These are phyloP conservation scores for Ophiosphaerella korrae DNA, from an alignment of 2,329 filamentous ascomycete species.

Conservation along the genomic window DNA sequence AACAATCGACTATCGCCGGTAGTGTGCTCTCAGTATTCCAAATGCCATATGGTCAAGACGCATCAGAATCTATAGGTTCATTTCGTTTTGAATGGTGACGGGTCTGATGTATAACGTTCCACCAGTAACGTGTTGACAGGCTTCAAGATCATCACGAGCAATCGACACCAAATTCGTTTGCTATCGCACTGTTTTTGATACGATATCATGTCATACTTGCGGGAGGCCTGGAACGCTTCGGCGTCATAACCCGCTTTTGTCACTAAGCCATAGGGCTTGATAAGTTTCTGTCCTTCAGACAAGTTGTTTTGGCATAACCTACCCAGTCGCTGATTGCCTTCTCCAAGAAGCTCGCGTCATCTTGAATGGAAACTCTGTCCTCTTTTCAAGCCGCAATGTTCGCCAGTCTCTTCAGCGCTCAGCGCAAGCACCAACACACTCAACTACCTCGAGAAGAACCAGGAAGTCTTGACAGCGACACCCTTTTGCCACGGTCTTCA, in stretches of 20 bases:
- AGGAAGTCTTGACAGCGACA: slow-evolving; percentile 18
- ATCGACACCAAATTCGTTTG: slow-evolving; percentile 1
- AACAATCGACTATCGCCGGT: neutral
- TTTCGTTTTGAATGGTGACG: neutral
- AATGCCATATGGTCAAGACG: neutral
- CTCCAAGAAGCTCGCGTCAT: neutral
- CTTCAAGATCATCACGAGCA: slow-evolving; percentile 1
- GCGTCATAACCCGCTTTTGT: too few relatives aligned
- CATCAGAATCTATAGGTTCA: neutral
- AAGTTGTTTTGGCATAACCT: neutral
- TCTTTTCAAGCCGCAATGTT: slow-evolving; percentile 7
- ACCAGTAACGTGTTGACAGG: slow-evolving; percentile 14
- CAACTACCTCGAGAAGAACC: slow-evolving; percentile 12
- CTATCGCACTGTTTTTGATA: neutral
- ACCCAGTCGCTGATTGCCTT: neutral
- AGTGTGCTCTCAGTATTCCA: neutral
- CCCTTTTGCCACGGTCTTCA: slow-evolving; percentile 13
- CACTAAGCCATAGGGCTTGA: too few relatives aligned
- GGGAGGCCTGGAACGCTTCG: too few relatives aligned
- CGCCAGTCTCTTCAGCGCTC: slow-evolving; percentile 9
- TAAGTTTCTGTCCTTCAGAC: too few relatives aligned
- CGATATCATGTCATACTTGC: neutral
- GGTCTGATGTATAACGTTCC: neutral
- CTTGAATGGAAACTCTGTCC: neutral
- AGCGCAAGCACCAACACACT: slow-evolving; percentile 14